These are phyloP conservation scores for Colletotrichum cuscutae DNA, from an alignment of 2,329 filamentous ascomycete genomes.

Conservation along the genomic window DNA sequence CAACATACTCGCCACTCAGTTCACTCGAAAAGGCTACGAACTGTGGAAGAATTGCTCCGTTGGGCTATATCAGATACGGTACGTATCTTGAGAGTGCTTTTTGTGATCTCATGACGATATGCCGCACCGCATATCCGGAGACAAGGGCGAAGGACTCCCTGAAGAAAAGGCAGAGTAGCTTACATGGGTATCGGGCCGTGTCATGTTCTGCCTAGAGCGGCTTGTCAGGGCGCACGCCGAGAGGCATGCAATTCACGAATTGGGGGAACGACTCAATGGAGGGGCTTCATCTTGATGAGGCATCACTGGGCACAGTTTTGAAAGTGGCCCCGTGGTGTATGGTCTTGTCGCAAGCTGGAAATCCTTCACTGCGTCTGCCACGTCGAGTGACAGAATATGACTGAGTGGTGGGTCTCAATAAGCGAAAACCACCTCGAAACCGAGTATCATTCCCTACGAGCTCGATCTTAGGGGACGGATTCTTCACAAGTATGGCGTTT, in stretches of 20 bases:
- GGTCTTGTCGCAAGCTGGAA: conserved; percentile 1
- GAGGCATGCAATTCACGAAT: neutral
- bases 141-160: neutral
- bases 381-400: neutral
- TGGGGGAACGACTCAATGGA: neutral
- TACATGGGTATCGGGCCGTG: neutral
- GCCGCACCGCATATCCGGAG: conserved; percentile 4
- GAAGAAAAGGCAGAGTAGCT: neutral
- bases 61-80: neutral
- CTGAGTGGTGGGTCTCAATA: neutral
- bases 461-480: neutral
- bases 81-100: neutral
- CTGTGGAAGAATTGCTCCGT: neutral
- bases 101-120: conserved; percentile 21
- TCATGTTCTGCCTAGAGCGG: neutral
- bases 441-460: neutral
- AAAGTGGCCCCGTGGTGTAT: conserved; percentile 11
- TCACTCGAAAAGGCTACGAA: conserved; percentile 1
- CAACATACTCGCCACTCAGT: neutral
- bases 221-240: conserved; percentile 1
- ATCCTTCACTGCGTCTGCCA: conserved; percentile 5
- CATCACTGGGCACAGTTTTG: neutral
- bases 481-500: neutral
- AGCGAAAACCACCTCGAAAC: neutral
- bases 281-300: neutral